A percentile compares a stretch with the other conserved stretches of the same genome.
phyloP scores from a whole-genome alignment of 1,284 basidiomycete genomes.

The Pseudozyma tsukubaensis region DNA sequence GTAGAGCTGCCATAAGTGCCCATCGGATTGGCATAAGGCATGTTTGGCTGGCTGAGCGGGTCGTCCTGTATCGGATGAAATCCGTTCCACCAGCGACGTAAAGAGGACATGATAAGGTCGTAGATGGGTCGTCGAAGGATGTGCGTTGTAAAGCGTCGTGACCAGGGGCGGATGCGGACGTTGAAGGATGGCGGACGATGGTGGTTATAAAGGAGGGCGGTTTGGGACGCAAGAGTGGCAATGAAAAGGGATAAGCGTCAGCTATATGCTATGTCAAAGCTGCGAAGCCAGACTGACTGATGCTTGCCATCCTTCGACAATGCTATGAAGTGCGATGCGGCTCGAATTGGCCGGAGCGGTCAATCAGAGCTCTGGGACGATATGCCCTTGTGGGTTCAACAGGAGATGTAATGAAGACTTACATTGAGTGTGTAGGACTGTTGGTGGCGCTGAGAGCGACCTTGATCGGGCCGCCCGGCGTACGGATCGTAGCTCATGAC shows the following conservation, averaged over 20 bases:
- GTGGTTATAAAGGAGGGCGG: slow-evolving; percentile 1
- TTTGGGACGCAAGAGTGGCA: neutral
- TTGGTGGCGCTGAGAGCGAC: slow-evolving; percentile 30
- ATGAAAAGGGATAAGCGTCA: neutral
- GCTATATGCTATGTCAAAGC: neutral
- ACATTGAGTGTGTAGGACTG: slow-evolving; percentile 32
- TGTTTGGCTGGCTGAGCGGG: slow-evolving; percentile 25
- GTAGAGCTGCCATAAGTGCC: slow-evolving; percentile 17
- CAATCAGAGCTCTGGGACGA: no score
- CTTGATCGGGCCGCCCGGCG: slow-evolving; percentile 17
- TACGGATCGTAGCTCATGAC: slow-evolving; percentile 42
- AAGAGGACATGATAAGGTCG: slow-evolving; percentile 18
- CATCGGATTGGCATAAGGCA: slow-evolving; percentile 18
- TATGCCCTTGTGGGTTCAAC: no score
- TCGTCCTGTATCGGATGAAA: slow-evolving; percentile 41
- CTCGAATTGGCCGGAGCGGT: no score
- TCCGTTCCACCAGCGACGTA: slow-evolving; percentile 28
- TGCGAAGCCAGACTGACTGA: no score
- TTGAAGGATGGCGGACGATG: neutral
- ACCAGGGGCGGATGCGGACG: neutral
- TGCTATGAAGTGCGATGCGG: no score
- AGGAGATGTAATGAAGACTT: slow-evolving; percentile 9
- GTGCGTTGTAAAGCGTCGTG: neutral
- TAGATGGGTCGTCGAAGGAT: neutral
- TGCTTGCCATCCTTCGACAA: no score